Base-by-base conservation (phyloP, 768 basidiomycete genomes). In the Mycena albidolilacea region DNA sequence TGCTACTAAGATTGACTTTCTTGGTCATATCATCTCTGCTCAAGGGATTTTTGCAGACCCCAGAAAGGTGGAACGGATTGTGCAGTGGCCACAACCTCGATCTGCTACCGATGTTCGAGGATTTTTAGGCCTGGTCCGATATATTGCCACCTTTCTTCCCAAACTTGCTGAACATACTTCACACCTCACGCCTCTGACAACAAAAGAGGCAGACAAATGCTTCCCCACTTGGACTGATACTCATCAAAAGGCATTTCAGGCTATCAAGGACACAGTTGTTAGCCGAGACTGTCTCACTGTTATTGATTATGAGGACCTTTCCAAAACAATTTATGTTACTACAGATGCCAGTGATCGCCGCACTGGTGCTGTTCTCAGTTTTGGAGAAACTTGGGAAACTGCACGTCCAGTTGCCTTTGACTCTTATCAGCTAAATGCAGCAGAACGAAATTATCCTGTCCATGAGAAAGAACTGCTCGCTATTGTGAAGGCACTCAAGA, bases 371-470 rank as follows among this genome's bases (percentile, higher is more conserved):
- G 50, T 52, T 52, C 50, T 52, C 19, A 52, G 50, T 52, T 52
- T 52, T 52, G 50, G 50, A 21, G 50, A 52, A 21, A 52, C 78
- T 38, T 83, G 81, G 79, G 81, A 82, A 46, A 72, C 69, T 0
- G 76, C 84, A 8, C 69, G 82, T 0, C 85, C 84, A 2, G 83
- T 83, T 59, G 73, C 81, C 59, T 79, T 81, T 67, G 71, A 84
- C 70, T 87, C 74, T 1, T 61, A 46, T 62, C 74, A 72, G 10
- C 78, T 81, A 21, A 80, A 76, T 48, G 74, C 63, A 44, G 79
- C 83, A 0, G 75, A 78, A 54, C 48, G 11, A 23, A 83, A 84
- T 80, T 83, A 69, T 23, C 23, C 23, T 23, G 23, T 23, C 23
- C 23, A 23, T 23, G 23, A 23, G 23, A 23, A 23, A 23, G 84